phyloP scores from a whole-genome alignment of 441 rosid genomes.

The Erodium moschatum region DNA sequence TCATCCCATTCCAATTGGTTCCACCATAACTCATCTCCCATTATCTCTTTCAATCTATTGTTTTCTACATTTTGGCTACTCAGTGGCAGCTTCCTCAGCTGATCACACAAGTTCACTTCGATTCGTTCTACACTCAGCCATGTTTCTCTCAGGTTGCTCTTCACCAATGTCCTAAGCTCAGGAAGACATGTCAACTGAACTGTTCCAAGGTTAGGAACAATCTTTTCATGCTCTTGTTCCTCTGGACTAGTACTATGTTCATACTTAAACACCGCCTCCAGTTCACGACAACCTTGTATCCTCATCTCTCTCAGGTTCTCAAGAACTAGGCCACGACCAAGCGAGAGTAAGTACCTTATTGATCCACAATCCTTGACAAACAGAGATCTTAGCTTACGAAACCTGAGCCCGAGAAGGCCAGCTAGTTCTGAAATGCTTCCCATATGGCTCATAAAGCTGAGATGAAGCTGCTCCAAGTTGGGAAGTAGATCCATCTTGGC shows the following conservation, averaged over 20 bases:
- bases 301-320: conserved; percentile 24
- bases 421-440: conserved; percentile 25
- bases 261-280: conserved; percentile 21
- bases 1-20: conserved; percentile 23
- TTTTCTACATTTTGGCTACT: conserved; percentile 3
- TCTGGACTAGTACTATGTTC: conserved; percentile 12
- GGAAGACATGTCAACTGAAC: conserved; percentile 19
- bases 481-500: conserved; percentile 31
- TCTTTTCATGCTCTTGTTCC: background rate
- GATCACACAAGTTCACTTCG: conserved; percentile 21
- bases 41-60: conserved; percentile 20
- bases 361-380: conserved; percentile 18
- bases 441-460: conserved; percentile 22
- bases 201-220: conserved; percentile 22
- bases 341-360: conserved; percentile 21
- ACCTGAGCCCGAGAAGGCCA: conserved; percentile 26
- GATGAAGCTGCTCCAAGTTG: conserved; percentile 33
- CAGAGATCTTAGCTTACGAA: conserved; percentile 20
- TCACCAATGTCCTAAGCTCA: conserved; percentile 17
- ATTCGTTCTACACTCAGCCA: conserved; percentile 5
- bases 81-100: conserved; percentile 21
- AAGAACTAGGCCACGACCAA: conserved; percentile 18
- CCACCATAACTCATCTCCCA: conserved; percentile 28
- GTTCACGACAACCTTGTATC: conserved; percentile 22
- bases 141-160: background rate